These are phyloP conservation scores for Phalaenopsis aphrodite DNA, from an alignment of 106 monocot species.

Conservation along the genomic window DNA sequence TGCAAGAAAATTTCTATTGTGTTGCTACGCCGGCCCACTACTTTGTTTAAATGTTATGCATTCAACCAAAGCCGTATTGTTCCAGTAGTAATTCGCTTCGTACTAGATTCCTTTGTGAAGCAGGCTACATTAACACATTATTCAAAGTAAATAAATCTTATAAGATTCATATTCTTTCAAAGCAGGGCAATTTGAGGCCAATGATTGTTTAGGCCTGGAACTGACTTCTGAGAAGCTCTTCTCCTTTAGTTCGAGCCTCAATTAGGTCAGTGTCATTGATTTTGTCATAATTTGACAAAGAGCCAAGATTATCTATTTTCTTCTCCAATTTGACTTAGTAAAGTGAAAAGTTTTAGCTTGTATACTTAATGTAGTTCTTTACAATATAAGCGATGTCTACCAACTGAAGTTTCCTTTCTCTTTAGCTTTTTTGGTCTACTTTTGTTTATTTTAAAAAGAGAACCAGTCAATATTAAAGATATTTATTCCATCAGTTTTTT, in stretches of 20 bases:
- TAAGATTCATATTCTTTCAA: conserved; percentile 56
- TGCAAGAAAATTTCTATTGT: neutral
- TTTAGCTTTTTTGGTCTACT: neutral
- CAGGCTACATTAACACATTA: conserved; percentile 7
- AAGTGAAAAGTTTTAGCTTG: neutral
- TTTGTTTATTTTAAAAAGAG: neutral
- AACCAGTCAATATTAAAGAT: neutral
- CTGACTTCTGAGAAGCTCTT: conserved; percentile 46
- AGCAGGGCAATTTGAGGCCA: conserved; percentile 56
- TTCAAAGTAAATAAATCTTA: conserved; percentile 28
- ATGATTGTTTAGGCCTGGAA: conserved; percentile 43
- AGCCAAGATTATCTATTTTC: neutral
- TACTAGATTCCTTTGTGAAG: conserved; percentile 33
- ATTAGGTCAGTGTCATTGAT: conserved; percentile 59
- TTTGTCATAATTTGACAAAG: conserved; percentile 6
- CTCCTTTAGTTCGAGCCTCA: conserved; percentile 33
- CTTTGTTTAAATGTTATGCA: neutral
- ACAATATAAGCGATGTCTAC: neutral
- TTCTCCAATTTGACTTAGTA: neutral
- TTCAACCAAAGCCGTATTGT: conserved; percentile 16
- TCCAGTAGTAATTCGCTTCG: conserved; percentile 40
- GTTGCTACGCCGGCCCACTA: neutral
- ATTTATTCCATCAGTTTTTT: neutral
- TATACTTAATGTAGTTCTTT: neutral
- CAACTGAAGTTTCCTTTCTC: neutral